Conservation (phyloP, 495 filamentous ascomycete genomes). For the Tetracladium setigerum region DNA sequence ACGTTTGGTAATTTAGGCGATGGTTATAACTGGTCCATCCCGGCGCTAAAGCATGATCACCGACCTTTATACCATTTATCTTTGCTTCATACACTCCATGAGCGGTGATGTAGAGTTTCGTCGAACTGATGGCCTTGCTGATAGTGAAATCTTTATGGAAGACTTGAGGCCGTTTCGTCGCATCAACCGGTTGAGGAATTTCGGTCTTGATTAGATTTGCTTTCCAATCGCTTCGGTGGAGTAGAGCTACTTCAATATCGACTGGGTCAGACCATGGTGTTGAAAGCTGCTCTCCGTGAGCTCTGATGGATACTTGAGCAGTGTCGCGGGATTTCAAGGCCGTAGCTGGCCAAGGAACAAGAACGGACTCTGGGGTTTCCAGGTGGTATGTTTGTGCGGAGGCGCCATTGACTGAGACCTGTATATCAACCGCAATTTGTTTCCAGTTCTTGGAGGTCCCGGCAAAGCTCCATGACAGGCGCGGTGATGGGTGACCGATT, state of each 20-base stretch:
- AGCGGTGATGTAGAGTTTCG: constrained; percentile 43
- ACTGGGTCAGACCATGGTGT: constrained; percentile 25
- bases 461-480: too few species aligned
- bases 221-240: constrained; percentile 31
- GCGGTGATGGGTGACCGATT: too few species aligned
- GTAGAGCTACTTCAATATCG: constrained; percentile 33
- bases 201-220: constrained; percentile 24
- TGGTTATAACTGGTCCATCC: constrained; percentile 48
- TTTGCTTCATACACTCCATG: constrained; percentile 42
- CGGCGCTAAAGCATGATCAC: constrained; percentile 37
- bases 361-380: too few species aligned
- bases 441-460: too few species aligned
- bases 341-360: too few species aligned
- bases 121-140: constrained; percentile 3
- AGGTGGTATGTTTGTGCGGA: too few species aligned
- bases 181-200: constrained; percentile 26
- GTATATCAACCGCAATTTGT: too few species aligned
- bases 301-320: too few species aligned
- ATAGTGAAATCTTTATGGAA: constrained; percentile 13
- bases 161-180: constrained; percentile 16
- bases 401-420: too few species aligned
- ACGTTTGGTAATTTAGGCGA: constrained; percentile 42
- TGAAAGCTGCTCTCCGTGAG: not conserved
- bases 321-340: too few species aligned
- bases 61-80: constrained; percentile 42